Base-by-base conservation (phyloP, 2,329 filamentous ascomycete genomes). In the Chrysoporthe cubensis region DNA sequence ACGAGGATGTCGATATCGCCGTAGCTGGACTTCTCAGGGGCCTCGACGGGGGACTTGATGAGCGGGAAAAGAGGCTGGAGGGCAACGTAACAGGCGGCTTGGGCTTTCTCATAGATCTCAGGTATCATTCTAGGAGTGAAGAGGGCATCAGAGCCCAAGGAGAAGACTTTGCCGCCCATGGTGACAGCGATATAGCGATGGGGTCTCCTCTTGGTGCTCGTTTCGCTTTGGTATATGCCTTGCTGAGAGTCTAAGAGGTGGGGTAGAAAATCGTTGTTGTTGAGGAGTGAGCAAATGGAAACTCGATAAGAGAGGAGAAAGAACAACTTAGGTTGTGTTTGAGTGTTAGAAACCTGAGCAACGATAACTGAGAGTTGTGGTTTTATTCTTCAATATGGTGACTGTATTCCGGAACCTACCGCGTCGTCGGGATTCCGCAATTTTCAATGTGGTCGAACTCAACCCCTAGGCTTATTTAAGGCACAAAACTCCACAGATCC, bases 1-100 rank as follows among this genome's bases (percentile, higher is more conserved):
- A 92, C 83, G 1, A 93, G 77, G 68, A 94, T 82, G 77, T 96
- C 92, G 48, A 96, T 80, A 71, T 96, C 93, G 26, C 92, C 93
- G 73, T 88, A 85, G 72, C 88, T 86, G 0, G 71, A 54, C 77
- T 96, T 96, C 1, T 76, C 88, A 0, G 92, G 91, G 0, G 87
- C 90, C 71, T 93, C 90, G 40, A 90, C 85, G 0, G 91, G 88
- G 0, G 85, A 82, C 0, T 82, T 84, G 4, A 91, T 87, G 8
- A 79, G 80, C 0, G 78, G 65, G 72, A 87, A 93, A 3, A 90
- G 77, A 1, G 79, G 72, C 1, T 78, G 76, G 0, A 92, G 82
- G 1, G 82, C 76, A 0, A 74, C 66, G 37, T 82, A 79, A 69
- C 84, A 86, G 0, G 79, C 73, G 0, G 76, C 70, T 32, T 85